These are phyloP conservation scores for Dothideomycetes sp. DNA, from an alignment of 2,329 filamentous ascomycete genomes.

Conservation along the genomic window DNA sequence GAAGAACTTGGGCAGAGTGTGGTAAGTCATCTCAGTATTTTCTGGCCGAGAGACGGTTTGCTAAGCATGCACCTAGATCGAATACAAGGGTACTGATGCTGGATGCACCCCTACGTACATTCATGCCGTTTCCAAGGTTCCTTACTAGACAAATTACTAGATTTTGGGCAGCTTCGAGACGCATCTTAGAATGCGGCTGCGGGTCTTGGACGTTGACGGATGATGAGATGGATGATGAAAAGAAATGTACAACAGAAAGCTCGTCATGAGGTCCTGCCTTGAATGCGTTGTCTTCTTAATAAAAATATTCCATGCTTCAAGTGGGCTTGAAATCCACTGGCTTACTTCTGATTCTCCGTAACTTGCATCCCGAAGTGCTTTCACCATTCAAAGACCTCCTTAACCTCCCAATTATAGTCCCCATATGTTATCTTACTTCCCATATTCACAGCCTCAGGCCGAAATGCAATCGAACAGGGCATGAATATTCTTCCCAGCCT, in stretches of 20 bases:
- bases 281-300: no score
- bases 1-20: slow-evolving; percentile 21
- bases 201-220: background rate
- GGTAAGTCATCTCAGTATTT: slow-evolving; percentile 16
- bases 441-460: slow-evolving; percentile 17
- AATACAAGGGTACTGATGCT: slow-evolving; percentile 24
- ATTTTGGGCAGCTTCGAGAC: background rate
- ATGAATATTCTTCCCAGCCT: slow-evolving; percentile 28
- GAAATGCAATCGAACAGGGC: slow-evolving; percentile 28
- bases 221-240: background rate
- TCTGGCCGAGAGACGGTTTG: background rate
- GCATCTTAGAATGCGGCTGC: background rate
- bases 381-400: slow-evolving; percentile 18
- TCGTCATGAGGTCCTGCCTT: no score
- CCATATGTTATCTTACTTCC: slow-evolving; percentile 22
- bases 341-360: no score
- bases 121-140: slow-evolving; percentile 25
- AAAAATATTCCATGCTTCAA: no score
- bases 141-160: slow-evolving; percentile 19
- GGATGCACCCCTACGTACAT: slow-evolving; percentile 26
- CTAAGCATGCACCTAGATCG: slow-evolving; percentile 15
- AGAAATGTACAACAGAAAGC: background rate
- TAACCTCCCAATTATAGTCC: slow-evolving; percentile 26
- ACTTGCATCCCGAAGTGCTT: background rate
- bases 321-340: no score